Evolutionary conservation across 129 eudicot genomes (phyloP).

Genomic region (Solidago caesia): DNA sequence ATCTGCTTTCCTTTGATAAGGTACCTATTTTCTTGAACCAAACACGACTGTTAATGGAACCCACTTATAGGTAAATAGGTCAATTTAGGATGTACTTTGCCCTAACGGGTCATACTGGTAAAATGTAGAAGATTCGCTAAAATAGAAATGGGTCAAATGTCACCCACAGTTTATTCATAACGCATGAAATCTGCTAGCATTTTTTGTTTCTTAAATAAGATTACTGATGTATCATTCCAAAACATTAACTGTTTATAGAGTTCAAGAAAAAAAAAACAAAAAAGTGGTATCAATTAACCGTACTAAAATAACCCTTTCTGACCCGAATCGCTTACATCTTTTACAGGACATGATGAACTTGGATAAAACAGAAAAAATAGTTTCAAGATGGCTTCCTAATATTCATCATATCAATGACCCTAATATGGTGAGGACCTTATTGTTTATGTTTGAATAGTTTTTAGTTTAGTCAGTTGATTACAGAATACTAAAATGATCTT

Average conservation of each 20-base stretch:
- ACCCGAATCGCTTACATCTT: background rate
- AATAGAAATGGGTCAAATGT: background rate
- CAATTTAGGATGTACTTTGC: background rate
- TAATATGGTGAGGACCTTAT: conserved; percentile 48
- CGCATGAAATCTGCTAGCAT: background rate
- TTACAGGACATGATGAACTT: conserved; percentile 91
- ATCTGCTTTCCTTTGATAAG: conserved; percentile 80
- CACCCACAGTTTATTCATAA: background rate
- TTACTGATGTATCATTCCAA: background rate
- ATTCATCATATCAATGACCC: conserved; percentile 81
- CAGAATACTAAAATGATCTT: background rate
- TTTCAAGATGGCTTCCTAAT: conserved; percentile 61
- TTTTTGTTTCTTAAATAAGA: background rate
- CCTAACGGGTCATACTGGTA: background rate
- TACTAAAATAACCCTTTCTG: background rate
- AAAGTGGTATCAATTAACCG: background rate
- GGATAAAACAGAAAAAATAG: conserved; percentile 62
- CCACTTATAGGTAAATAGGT: background rate
- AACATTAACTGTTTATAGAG: background rate
- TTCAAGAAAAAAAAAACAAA: background rate
- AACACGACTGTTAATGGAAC: background rate
- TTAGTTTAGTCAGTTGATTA: background rate
- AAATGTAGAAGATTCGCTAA: background rate
- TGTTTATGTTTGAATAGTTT: conserved; percentile 6
- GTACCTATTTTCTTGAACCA: conserved; percentile 32